Conservation (phyloP, 495 filamentous ascomycete species). For the Jackrogersella multiformis region DNA sequence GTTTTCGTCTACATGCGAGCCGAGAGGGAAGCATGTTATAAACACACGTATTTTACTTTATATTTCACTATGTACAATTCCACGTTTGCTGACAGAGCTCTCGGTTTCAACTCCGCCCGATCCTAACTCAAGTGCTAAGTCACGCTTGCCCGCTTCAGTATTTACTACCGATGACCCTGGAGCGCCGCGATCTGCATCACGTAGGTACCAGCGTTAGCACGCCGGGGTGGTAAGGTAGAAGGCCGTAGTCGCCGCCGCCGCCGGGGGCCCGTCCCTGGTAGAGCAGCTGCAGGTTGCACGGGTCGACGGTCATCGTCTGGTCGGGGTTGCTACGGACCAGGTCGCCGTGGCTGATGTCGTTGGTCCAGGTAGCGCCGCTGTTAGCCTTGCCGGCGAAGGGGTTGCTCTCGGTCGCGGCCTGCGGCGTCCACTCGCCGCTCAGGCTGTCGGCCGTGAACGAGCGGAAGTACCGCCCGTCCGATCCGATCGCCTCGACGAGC, state of each 20-base stretch:
- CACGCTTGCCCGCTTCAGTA: too few relatives aligned
- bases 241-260: slow-evolving; percentile 51
- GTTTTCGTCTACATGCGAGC: not conserved
- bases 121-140: slow-evolving; percentile 23
- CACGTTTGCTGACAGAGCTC: not conserved
- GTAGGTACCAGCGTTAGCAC: slow-evolving; percentile 64
- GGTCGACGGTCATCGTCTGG: slow-evolving; percentile 65
- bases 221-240: slow-evolving; percentile 61
- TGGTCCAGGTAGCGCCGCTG: slow-evolving; percentile 68
- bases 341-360: slow-evolving; percentile 71
- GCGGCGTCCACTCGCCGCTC: slow-evolving; percentile 62
- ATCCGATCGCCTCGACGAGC: slow-evolving; percentile 69
- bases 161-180: too few relatives aligned
- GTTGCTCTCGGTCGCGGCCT: slow-evolving; percentile 59
- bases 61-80: not conserved
- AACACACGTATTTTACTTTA: not conserved
- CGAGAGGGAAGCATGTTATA: not conserved
- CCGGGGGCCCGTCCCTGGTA: slow-evolving; percentile 62
- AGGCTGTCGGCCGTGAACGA: slow-evolving; percentile 67
- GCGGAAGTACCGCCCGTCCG: slow-evolving; percentile 69
- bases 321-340: slow-evolving; percentile 63
- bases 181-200: too few relatives aligned
- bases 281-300: slow-evolving; percentile 67
- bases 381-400: slow-evolving; percentile 72
- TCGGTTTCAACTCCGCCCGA: not conserved